Base-by-base conservation (phyloP, 306 rosid genomes). In the Glycine soja region DNA sequence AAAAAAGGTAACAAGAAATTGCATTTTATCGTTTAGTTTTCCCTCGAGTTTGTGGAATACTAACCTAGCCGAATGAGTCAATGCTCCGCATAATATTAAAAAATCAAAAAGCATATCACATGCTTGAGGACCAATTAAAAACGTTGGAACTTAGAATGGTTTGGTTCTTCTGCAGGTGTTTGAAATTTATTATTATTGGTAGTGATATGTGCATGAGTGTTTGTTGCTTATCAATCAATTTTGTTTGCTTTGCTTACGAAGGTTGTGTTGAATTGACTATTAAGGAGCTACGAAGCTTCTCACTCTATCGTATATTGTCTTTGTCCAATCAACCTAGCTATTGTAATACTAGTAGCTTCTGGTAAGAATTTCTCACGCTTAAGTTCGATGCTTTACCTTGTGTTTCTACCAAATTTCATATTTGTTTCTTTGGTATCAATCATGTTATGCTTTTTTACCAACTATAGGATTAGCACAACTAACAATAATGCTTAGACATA, bases 241-340 rank as follows among this genome's bases (percentile, higher is more conserved):
- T 80, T 1, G 5, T 38, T 38, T 38, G 43, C 30, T 24, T 24
- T 24, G 30, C 30, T 24, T 1, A 24, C 30, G 2, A 24, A 24
- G 43, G 43, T 38, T 38, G 43, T 1, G 30, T 24, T 24, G 30
- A 38, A 38, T 15, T 59, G 76, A 78, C 86, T 34, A 32, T 53
- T 42, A 42, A 7, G 16, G 8, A 70, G 75, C 51, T 46, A 76
- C 7, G 82, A 85, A 80, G 73, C 36, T 85, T 85, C 85, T 74
- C 66, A 54, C 24, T 14, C 16, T 19, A 85, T 16, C 12, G 67
- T 69, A 74, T 74, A 83, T 74, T 66, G 87, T 73, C 87, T 65
- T 46, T 78, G 71, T 78, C 86, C 57, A 65, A 54, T 57, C 54
- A 36, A 36, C 40, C 40, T 18, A 24, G 30, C 2, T 24, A 24